Percentiles rank a stretch among this genome's conserved stretches.
phyloP scores from a whole-genome alignment of 345 rosid genomes.

The Boechera retrofracta region DNA sequence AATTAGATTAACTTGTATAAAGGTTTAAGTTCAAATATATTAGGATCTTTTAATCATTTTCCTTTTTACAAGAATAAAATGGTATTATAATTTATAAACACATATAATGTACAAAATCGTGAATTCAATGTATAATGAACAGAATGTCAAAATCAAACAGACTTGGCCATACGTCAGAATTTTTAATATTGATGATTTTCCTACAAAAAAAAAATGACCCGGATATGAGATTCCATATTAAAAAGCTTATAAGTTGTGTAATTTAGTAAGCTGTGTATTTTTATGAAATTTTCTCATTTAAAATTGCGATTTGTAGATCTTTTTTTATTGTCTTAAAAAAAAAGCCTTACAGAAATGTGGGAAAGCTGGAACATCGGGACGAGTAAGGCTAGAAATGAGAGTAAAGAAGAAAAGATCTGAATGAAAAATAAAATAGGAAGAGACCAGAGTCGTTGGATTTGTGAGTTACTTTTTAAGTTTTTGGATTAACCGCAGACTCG shows the following conservation, averaged over 20 bases:
- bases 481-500: conserved; percentile 30
- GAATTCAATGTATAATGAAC: neutral
- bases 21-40: neutral
- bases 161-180: neutral
- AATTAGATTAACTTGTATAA: too few species aligned
- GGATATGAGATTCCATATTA: too few species aligned
- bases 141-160: neutral
- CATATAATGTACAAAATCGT: too few species aligned
- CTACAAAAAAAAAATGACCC: neutral
- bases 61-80: neutral
- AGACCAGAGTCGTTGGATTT: conserved; percentile 44
- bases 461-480: neutral
- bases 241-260: too few species aligned
- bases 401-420: conserved; percentile 12
- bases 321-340: neutral
- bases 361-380: conserved; percentile 30
- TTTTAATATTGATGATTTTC: neutral
- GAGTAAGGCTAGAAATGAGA: conserved; percentile 18
- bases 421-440: neutral
- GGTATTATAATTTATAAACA: neutral
- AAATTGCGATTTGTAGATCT: neutral
- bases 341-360: conserved; percentile 9
- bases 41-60: neutral
- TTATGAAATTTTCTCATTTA: neutral
- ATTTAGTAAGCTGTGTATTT: neutral